Conservation (phyloP, 352 stramenopile species). For the Pelagophyceae sp. region DNA sequence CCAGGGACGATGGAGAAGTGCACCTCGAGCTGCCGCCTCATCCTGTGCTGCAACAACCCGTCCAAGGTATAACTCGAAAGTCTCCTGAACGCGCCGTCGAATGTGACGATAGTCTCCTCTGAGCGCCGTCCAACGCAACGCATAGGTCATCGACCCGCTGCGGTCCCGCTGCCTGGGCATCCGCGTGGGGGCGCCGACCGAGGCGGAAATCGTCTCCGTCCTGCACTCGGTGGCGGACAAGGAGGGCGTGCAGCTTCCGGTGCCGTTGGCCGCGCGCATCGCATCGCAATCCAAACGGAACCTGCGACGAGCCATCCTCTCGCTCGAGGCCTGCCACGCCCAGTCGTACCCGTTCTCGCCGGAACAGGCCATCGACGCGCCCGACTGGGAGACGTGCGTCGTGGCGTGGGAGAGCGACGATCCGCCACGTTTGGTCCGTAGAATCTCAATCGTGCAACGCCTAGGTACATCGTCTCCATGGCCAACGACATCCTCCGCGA, state of each 20-base stretch:
- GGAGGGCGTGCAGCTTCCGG: slow-evolving; percentile 75
- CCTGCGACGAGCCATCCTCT: slow-evolving; percentile 87
- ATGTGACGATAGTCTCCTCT: too few species aligned
- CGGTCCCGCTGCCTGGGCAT: slow-evolving; percentile 87
- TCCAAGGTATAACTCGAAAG: slow-evolving; percentile 52
- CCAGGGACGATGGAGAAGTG: slow-evolving; percentile 97
- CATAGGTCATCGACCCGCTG: slow-evolving; percentile 93
- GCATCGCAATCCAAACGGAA: slow-evolving; percentile 82
- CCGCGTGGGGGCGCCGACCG: slow-evolving; percentile 76
- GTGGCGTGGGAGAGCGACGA: too few species aligned
- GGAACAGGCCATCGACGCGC: slow-evolving; percentile 66
- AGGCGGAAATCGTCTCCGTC: slow-evolving; percentile 71
- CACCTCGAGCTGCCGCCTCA: slow-evolving; percentile 84
- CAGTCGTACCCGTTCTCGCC: slow-evolving; percentile 62
- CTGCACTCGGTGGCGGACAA: slow-evolving; percentile 76
- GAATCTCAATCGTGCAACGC: too few species aligned
- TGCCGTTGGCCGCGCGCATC: slow-evolving; percentile 76
- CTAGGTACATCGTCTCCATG: too few species aligned
- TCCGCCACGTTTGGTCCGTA: too few species aligned
- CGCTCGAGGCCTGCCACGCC: slow-evolving; percentile 85
- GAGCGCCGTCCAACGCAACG: too few species aligned
- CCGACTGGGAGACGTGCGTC: slow-evolving; percentile 97
- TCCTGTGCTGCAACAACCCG: slow-evolving; percentile 92
- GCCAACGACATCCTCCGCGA: slow-evolving; percentile 84
- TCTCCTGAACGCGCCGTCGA: too few species aligned